Base-by-base conservation (phyloP, 306 rosid species). In the Crotalaria pallida region DNA sequence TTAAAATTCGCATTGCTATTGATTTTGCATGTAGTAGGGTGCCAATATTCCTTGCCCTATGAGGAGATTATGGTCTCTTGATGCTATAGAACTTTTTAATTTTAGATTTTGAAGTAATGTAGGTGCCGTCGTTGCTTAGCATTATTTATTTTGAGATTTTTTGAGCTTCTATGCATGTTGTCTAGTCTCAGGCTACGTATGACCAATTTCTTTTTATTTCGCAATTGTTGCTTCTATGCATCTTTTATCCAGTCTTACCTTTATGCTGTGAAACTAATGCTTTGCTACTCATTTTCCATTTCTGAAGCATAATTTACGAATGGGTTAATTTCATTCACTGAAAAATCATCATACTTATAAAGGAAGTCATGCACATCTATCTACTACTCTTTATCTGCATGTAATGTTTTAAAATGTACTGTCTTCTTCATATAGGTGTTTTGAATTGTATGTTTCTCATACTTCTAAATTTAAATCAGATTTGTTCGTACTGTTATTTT, bases 401-500 rank as follows among this genome's bases (percentile, higher is more conserved):
- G 49, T 26, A 63, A 7, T 52, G n/a, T 67, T 78, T 64, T 24
- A 55, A 23, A 66, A 38, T 44, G 17, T 55, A 10, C 27, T 58
- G 24, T 58, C 24, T 12, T 81, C 27, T 71, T 59, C 66, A 57
- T 38, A 9, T 17, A 15, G 10, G 13, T 43, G 12, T 52, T 50
- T 71, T 31, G 63, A 21, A 15, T 77, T 63, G 47, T 50, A 73
- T 78, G 27, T 34, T 69, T 58, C 56, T 44, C 49, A 5, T 62
- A 64, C 58, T 23, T 63, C 13, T 82, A 33, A 68, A 58, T 72
- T 45, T 40, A 22, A 71, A 56, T 53, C 57, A 36, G 38, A 13
- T 77, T 73, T 72, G 18, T 75, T 10, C 73, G 60, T 77, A 43
- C 73, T 75, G 55, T 43, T 55, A 41, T 69, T 78, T 80, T 82